Conservation (phyloP, 108 stramenopile genomes). For the Nitzschia sp. region DNA sequence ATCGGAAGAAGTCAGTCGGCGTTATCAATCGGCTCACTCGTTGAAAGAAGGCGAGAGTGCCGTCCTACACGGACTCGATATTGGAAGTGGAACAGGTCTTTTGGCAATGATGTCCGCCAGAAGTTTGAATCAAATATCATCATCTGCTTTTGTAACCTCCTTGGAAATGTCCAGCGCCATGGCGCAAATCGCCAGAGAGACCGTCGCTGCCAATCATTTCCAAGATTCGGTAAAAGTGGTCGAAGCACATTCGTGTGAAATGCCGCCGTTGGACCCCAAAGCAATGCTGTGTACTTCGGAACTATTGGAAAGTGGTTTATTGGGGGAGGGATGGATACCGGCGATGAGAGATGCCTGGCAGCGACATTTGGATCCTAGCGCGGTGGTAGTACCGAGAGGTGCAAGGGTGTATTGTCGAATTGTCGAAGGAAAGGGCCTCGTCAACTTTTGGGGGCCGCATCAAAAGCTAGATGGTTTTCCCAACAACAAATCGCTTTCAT, state of each 20-base stretch:
- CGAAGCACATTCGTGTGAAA: conserved; percentile 72
- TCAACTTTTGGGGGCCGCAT: conserved; percentile 35
- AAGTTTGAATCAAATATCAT: conserved; percentile 13
- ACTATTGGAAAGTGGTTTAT: conserved; percentile 76
- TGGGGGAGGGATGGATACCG: conserved; percentile 81
- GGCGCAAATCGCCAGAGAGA: conserved; percentile 61
- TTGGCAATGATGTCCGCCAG: conserved; percentile 72
- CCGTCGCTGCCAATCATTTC: conserved; percentile 52
- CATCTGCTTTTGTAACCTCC: conserved; percentile 38
- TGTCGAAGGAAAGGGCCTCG: conserved; percentile 28
- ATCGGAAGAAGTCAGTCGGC: conserved; percentile 19
- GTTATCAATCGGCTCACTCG: background rate
- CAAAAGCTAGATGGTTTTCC: conserved; percentile 5
- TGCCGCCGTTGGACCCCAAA: conserved; percentile 25
- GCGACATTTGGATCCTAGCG: conserved; percentile 60
- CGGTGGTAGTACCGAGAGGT: conserved; percentile 68
- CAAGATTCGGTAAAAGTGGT: conserved; percentile 21
- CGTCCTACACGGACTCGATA: conserved; percentile 58
- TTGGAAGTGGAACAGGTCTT: conserved; percentile 82
- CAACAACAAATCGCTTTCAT: background rate
- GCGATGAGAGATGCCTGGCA: conserved; percentile 82
- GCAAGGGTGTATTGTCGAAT: conserved; percentile 71
- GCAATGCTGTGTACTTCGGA: conserved; percentile 79
- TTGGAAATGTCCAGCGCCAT: conserved; percentile 84
- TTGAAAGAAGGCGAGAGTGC: background rate